These are phyloP conservation scores for Podila horticola DNA, from an alignment of 192 early-diverging fungal genomes.

Conservation along the genomic window DNA sequence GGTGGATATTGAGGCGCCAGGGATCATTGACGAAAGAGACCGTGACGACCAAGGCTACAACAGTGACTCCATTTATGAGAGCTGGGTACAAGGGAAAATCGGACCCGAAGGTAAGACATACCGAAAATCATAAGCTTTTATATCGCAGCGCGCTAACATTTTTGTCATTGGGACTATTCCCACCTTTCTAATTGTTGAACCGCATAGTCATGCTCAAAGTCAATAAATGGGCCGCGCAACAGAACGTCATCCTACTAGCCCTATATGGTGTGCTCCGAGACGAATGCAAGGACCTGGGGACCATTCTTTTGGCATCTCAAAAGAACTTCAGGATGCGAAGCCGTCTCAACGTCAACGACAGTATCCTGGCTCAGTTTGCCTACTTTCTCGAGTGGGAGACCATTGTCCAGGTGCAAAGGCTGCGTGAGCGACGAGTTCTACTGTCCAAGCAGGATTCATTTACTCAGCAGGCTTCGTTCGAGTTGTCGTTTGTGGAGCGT, in stretches of 20 bases:
- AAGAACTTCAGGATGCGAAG: slow-evolving; percentile 26
- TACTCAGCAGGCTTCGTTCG: slow-evolving; percentile 1
- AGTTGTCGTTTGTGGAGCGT: slow-evolving; percentile 16
- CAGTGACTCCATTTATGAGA: slow-evolving; percentile 3
- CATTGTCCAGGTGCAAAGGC: slow-evolving; percentile 15
- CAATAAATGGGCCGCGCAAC: slow-evolving; percentile 29
- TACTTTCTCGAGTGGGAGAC: slow-evolving; percentile 47
- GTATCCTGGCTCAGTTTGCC: slow-evolving; percentile 37
- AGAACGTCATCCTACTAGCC: slow-evolving; percentile 29
- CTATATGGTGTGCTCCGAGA: slow-evolving; percentile 18
- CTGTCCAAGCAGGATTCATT: slow-evolving; percentile 16
- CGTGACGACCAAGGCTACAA: slow-evolving; percentile 31
- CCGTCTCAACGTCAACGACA: slow-evolving; percentile 7
- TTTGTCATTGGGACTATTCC: background rate
- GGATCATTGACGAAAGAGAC: slow-evolving; percentile 10
- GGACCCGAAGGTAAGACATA: slow-evolving; percentile 5
- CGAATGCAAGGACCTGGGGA: background rate
- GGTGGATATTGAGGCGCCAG: slow-evolving; percentile 30
- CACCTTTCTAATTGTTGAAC: background rate
- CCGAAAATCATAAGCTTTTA: background rate
- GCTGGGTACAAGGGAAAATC: slow-evolving; percentile 6
- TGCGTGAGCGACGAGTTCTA: slow-evolving; percentile 6
- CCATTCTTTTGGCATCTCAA: slow-evolving; percentile 19
- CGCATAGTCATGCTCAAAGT: slow-evolving; percentile 9
- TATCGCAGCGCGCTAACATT: background rate